Evolutionary conservation across 2,329 filamentous ascomycete species (phyloP).

Genomic region (Claviceps citrina): DNA sequence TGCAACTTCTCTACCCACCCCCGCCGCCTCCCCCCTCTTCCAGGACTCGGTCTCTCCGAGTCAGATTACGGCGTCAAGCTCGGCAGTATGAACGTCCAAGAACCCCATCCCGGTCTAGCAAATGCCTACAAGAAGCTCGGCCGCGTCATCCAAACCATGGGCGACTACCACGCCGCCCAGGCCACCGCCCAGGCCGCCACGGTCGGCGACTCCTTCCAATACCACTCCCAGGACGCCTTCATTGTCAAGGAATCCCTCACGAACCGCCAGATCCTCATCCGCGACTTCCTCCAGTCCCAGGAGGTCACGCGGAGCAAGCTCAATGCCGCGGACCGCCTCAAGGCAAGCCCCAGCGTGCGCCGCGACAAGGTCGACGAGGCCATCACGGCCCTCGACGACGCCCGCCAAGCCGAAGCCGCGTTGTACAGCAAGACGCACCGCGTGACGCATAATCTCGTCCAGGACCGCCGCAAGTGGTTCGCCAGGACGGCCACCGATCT

Average conservation of each 20-base stretch:
- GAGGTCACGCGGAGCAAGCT: conserved; percentile 70
- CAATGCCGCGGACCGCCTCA: conserved; percentile 74
- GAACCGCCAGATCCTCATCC: conserved; percentile 89
- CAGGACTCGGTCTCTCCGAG: conserved; percentile 80
- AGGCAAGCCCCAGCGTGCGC: conserved; percentile 71
- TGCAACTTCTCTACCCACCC: too few species aligned
- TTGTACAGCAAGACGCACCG: conserved; percentile 73
- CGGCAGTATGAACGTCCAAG: conserved; percentile 71
- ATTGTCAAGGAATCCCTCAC: conserved; percentile 97
- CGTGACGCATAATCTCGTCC: conserved; percentile 76
- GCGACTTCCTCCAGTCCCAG: conserved; percentile 84
- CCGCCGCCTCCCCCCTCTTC: neutral
- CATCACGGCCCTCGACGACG: conserved; percentile 80
- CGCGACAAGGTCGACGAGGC: conserved; percentile 96
- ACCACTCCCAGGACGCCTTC: conserved; percentile 89
- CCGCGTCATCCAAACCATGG: conserved; percentile 80
- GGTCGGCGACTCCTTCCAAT: conserved; percentile 81
- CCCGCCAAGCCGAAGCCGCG: conserved; percentile 63
- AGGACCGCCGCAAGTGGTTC: conserved; percentile 87
- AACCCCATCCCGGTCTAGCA: conserved; percentile 73
- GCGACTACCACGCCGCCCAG: conserved; percentile 91
- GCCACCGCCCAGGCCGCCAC: conserved; percentile 93
- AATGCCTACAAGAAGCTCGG: conserved; percentile 92
- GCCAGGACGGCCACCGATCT: conserved; percentile 72
- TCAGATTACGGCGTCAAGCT: conserved; percentile 88